Base-by-base conservation (phyloP, 805 yeast genomes). In the Scheffersomyces amazonensis region DNA sequence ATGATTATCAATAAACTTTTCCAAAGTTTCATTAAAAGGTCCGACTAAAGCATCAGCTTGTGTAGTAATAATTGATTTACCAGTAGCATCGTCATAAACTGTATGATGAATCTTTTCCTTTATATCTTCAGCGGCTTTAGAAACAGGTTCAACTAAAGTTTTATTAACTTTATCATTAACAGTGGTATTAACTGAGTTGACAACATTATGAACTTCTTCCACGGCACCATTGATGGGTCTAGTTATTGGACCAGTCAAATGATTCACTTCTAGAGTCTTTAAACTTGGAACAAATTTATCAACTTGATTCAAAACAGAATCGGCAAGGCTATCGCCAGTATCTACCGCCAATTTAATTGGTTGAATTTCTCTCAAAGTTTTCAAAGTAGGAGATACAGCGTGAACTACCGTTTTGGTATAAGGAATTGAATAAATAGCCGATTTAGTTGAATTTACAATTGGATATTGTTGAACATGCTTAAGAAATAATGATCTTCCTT, bases 51-150 rank as follows among this genome's bases (percentile, higher is more conserved):
- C 82, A 56, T 83, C 88, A 16, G 81, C 51, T 17, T 75, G 71
- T n/a, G 82, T 69, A 47, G 87, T 70, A 27, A 84, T 47, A 35
- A 81, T 54, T 29, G 86, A 83, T 51, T 77, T 78, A 17, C 87
- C 87, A 21, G 78, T 64, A 6, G 76, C 69, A 51, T 27, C 30
- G 15, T 80, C 80, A 54, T 75, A 73, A 29, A 78, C 51, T 22
- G 75, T 67, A 34, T 71, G 64, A 52, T 78, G 73, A 52, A 78
- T 75, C 37, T 61, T 62, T 35, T 66, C 67, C 45, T 84, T 79
- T 41, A 73, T 71, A 47, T 65, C 53, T 19, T 77, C 61, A 16
- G 73, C 68, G 44, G 62, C 61, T 45, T 74, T 73, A 3, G 78
- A 58, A 21, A 27, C 30, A 27, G 89, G 86, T 22, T 57, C 53